Evolutionary conservation across 345 rosid species (phyloP).

Genomic region (Lepidium aucheri): DNA sequence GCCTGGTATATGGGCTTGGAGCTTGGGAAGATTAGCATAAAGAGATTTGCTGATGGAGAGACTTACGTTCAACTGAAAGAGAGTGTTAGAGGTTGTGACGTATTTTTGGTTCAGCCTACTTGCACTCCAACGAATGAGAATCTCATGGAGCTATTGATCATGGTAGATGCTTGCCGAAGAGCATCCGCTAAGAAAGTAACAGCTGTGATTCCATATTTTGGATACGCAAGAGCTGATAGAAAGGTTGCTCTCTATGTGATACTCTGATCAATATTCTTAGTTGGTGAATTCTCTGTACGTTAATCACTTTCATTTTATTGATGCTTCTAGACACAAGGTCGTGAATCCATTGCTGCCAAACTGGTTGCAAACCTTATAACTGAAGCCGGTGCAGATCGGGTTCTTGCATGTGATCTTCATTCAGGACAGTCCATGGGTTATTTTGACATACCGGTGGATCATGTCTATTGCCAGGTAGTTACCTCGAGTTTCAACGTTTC

Average conservation of each 20-base stretch:
- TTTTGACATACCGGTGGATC: conserved; percentile 98
- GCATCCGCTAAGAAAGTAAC: conserved; percentile 94
- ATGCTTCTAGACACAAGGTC: conserved; percentile 79
- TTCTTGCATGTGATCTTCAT: conserved; percentile 96
- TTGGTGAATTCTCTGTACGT: background rate
- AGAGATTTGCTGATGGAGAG: conserved; percentile 96
- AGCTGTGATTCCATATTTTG: conserved; percentile 93
- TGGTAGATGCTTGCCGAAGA: conserved; percentile 96
- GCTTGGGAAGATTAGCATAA: conserved; percentile 79
- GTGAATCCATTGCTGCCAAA: conserved; percentile 98
- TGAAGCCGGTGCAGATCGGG: conserved; percentile 95
- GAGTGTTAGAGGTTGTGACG: conserved; percentile 97
- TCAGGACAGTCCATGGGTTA: conserved; percentile 99
- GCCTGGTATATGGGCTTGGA: conserved; percentile 98
- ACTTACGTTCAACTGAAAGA: conserved; percentile 89
- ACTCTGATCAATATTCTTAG: background rate
- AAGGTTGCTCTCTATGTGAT: conserved; percentile 39
- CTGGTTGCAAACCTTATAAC: conserved; percentile 91
- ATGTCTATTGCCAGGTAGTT: conserved; percentile 97
- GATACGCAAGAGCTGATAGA: conserved; percentile 97
- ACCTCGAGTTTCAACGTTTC: background rate
- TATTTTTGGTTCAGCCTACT: conserved; percentile 86
- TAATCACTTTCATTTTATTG: background rate
- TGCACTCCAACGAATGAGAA: conserved; percentile 97
- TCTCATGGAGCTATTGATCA: conserved; percentile 88